Conservation (phyloP, 352 stramenopile species). For the Phytophthora nicotianae region DNA sequence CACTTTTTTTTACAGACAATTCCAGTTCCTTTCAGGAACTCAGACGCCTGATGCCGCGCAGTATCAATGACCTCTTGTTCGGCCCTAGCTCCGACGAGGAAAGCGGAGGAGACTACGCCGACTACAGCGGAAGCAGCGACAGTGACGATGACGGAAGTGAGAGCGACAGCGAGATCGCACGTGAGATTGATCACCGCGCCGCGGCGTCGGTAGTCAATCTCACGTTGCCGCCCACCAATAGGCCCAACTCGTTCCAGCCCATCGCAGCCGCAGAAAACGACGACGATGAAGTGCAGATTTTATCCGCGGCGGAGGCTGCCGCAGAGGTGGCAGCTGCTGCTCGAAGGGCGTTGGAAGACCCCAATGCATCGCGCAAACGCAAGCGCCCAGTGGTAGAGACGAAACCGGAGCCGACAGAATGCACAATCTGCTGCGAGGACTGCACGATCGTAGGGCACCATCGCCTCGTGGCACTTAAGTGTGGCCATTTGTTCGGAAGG, state of each 20-base stretch:
- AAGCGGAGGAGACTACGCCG: not conserved
- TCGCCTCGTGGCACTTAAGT: conserved; percentile 69
- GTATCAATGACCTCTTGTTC: conserved; percentile 2
- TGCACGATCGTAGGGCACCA: conserved; percentile 66
- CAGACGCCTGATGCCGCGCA: conserved; percentile 9
- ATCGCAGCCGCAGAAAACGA: conserved; percentile 20
- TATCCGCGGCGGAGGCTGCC: conserved; percentile 29
- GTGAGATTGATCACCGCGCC: not conserved
- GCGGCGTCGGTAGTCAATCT: conserved; percentile 16
- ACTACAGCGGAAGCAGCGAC: conserved; percentile 1
- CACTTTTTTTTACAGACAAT: no score
- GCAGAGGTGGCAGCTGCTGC: conserved; percentile 23
- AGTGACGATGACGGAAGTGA: not conserved
- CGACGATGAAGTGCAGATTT: conserved; percentile 43
- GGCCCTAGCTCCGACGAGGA: conserved; percentile 14
- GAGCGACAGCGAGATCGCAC: not conserved
- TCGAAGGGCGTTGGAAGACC: conserved; percentile 4
- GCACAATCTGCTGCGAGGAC: conserved; percentile 73
- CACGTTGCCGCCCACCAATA: conserved; percentile 7
- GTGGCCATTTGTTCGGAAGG: conserved; percentile 77
- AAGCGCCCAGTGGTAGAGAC: conserved; percentile 36
- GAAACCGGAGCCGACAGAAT: conserved; percentile 68
- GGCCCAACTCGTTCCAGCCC: conserved; percentile 2
- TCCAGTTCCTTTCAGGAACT: conserved; percentile 1
- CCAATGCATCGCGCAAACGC: conserved; percentile 26